Conservation (phyloP, 75 land plant species). For the Sequoia sempervirens region DNA sequence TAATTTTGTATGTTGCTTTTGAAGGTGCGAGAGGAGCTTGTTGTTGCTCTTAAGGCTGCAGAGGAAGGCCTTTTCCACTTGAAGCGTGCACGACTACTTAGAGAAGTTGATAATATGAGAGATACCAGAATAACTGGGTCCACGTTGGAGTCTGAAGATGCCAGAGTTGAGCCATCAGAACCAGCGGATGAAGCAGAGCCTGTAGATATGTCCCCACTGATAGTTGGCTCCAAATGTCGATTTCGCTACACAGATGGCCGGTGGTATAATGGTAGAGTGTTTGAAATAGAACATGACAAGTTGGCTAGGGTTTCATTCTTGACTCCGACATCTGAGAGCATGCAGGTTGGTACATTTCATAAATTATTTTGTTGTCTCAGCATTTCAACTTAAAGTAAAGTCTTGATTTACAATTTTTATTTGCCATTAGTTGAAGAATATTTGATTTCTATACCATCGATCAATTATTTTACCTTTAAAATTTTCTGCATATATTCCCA, state of each 20-base stretch:
- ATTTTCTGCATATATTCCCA: neutral
- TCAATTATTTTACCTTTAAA: neutral
- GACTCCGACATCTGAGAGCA: conserved; percentile 78
- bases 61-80: conserved; percentile 86
- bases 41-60: conserved; percentile 68
- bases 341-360: conserved; percentile 55
- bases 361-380: neutral
- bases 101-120: conserved; percentile 47
- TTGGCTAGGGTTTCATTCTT: conserved; percentile 78
- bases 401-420: neutral
- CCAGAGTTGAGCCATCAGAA: conserved; percentile 32
- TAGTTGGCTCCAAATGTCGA: conserved; percentile 82
- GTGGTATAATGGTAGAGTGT: conserved; percentile 80
- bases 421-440: neutral
- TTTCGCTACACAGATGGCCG: conserved; percentile 88
- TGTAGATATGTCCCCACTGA: conserved; percentile 21
- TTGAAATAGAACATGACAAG: conserved; percentile 41
- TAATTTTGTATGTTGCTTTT: neutral
- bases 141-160: conserved; percentile 16
- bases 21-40: conserved; percentile 82
- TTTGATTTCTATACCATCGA: neutral
- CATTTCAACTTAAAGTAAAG: neutral
- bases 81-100: conserved; percentile 66
- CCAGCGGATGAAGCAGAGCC: conserved; percentile 25
- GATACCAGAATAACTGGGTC: conserved; percentile 5